Conservation (phyloP, 495 filamentous ascomycete species). For the Copromyces sp. region DNA sequence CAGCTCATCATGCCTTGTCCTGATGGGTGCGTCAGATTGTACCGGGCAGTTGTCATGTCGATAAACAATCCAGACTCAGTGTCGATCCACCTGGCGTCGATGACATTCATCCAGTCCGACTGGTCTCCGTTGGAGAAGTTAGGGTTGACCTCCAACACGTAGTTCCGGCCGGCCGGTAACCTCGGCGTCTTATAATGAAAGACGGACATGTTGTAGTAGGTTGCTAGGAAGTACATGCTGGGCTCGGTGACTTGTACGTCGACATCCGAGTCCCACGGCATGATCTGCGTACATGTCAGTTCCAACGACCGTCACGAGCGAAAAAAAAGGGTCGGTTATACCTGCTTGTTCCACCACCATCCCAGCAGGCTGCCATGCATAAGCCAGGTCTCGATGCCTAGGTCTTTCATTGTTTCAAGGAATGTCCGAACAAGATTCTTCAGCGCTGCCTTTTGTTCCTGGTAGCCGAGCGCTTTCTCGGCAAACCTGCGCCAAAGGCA, state of each 20-base stretch:
- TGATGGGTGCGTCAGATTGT: slow-evolving; percentile 18
- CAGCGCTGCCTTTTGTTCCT: slow-evolving; percentile 33
- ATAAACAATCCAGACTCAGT: slow-evolving; percentile 61
- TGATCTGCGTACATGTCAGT: slow-evolving; percentile 32
- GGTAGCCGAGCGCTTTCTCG: slow-evolving; percentile 32
- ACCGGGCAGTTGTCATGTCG: slow-evolving; percentile 49
- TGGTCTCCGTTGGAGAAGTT: slow-evolving; percentile 49
- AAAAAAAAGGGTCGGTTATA: not conserved
- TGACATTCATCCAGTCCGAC: slow-evolving; percentile 54
- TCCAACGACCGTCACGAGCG: not conserved
- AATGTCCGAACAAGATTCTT: slow-evolving; percentile 57
- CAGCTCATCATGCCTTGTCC: slow-evolving; percentile 29
- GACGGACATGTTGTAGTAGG: slow-evolving; percentile 54
- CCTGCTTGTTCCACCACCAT: slow-evolving; percentile 26
- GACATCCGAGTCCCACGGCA: slow-evolving; percentile 69
- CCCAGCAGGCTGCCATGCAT: slow-evolving; percentile 20
- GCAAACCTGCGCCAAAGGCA: slow-evolving; percentile 35
- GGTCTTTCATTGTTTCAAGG: slow-evolving; percentile 49
- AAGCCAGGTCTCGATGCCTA: slow-evolving; percentile 21
- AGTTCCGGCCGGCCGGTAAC: slow-evolving; percentile 38
- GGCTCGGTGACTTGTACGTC: slow-evolving; percentile 60
- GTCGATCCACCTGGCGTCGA: slow-evolving; percentile 71
- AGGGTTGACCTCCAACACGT: slow-evolving; percentile 63
- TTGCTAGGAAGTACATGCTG: slow-evolving; percentile 53
- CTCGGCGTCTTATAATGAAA: slow-evolving; percentile 43